phyloP scores from a whole-genome alignment of 202 grass and related monocot genomes.

The Panicum virgatum region DNA sequence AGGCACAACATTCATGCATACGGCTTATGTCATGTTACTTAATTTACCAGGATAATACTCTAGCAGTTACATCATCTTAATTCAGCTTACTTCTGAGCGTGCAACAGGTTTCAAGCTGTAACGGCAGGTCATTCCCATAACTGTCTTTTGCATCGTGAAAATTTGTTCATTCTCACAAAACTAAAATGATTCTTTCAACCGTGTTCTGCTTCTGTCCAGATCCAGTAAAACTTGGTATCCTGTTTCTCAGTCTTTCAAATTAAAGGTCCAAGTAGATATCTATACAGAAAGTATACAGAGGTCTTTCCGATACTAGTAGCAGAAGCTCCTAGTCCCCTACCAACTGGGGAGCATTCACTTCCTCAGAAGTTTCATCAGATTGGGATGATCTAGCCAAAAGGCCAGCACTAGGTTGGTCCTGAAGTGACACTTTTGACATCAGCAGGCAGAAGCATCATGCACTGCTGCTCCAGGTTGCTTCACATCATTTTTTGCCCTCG shows the following conservation, averaged over 20 bases:
- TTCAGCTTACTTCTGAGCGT: conserved; percentile 10
- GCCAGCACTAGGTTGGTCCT: conserved; percentile 33
- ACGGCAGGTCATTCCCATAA: background rate
- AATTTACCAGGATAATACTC: background rate
- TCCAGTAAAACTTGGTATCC: background rate
- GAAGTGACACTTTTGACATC: conserved; percentile 28
- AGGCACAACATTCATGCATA: background rate
- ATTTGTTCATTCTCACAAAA: background rate
- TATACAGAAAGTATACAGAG: conserved; percentile 8
- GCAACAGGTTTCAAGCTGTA: background rate
- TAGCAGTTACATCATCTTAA: background rate
- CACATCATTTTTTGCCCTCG: conserved; percentile 15
- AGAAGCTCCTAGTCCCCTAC: conserved; percentile 2
- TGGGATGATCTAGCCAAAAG: conserved; percentile 35
- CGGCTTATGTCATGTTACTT: background rate
- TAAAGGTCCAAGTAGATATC: conserved; percentile 24
- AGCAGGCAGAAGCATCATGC: conserved; percentile 11
- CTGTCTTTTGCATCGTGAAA: background rate
- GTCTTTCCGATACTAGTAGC: conserved; percentile 17
- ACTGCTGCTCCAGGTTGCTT: conserved; percentile 27
- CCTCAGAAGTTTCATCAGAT: conserved; percentile 28
- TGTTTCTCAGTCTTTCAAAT: background rate
- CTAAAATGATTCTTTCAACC: background rate
- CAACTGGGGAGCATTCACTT: background rate
- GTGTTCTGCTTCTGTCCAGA: background rate